Percentiles rank a stretch among this genome's conserved stretches.
These are phyloP conservation scores for Candida smagusa DNA, from an alignment of 1,139 yeast genomes.

Conservation along the genomic window DNA sequence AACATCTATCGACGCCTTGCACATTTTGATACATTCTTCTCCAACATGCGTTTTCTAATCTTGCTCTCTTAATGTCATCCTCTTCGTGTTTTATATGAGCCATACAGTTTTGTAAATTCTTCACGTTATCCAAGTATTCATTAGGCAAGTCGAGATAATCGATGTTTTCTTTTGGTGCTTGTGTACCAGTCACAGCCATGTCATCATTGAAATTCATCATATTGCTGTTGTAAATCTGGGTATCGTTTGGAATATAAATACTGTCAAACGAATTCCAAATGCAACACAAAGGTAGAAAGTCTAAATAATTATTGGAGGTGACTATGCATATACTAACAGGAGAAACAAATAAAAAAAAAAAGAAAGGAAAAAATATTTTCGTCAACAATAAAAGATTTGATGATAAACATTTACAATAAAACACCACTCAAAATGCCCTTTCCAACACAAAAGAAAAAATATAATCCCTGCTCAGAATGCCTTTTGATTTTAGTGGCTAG, in stretches of 20 bases:
- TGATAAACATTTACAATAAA: neutral
- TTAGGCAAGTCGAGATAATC: conserved; percentile 27
- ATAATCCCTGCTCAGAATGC: conserved; percentile 1
- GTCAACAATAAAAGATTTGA: neutral
- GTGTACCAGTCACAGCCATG: conserved; percentile 2
- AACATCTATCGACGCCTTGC: conserved; percentile 23
- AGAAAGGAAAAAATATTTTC: conserved; percentile 1
- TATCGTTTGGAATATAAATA: conserved; percentile 1
- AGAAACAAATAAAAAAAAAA: neutral
- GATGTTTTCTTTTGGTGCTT: conserved; percentile 27
- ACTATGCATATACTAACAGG: conserved; percentile 4
- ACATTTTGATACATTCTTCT: conserved; percentile 38
- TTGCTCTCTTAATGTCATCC: conserved; percentile 12
- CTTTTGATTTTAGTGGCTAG: neutral
- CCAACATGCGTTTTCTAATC: conserved; percentile 42
- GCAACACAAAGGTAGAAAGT: conserved; percentile 1
- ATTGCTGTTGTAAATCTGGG: neutral
- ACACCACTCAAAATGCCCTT: neutral
- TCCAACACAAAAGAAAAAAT: neutral
- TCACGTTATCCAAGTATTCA: conserved; percentile 13
- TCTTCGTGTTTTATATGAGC: conserved; percentile 5
- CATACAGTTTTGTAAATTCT: conserved; percentile 11
- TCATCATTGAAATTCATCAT: conserved; percentile 1
- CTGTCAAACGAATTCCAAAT: conserved; percentile 1
- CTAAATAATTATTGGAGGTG: conserved; percentile 1